Percentiles rank a stretch among this genome's conserved stretches.
phyloP scores from a whole-genome alignment of 768 basidiomycete genomes.

The Kwoniella sp. region DNA sequence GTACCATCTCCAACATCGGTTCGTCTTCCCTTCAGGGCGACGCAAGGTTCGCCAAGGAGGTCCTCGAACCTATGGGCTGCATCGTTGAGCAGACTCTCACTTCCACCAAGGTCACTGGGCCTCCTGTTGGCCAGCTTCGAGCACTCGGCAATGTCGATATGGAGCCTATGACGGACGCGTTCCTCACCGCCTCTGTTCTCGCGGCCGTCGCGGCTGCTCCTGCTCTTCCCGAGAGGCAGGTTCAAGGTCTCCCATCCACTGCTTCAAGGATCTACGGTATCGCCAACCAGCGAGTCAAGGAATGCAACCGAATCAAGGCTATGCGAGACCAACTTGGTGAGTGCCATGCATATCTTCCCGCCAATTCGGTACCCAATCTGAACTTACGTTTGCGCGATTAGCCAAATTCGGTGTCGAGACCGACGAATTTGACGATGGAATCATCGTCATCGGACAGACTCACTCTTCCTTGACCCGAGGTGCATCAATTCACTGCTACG shows the following conservation, averaged over 20 bases:
- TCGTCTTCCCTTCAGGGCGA: constrained; percentile 92
- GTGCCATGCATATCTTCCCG: constrained; percentile 15
- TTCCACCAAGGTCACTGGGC: constrained; percentile 89
- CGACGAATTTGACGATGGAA: constrained; percentile 86
- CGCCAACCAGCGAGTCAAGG: constrained; percentile 97
- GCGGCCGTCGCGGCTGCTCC: constrained; percentile 73
- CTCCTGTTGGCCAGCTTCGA: constrained; percentile 75
- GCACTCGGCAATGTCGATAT: constrained; percentile 88
- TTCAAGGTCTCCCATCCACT: constrained; percentile 48
- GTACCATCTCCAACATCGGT: constrained; percentile 91
- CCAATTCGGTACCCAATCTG: neutral
- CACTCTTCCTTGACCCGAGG: constrained; percentile 67
- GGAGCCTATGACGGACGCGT: constrained; percentile 99
- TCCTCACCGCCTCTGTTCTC: constrained; percentile 89
- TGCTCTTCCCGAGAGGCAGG: constrained; percentile 56
- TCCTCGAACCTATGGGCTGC: constrained; percentile 94
- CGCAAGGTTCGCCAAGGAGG: constrained; percentile 88
- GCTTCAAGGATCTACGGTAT: constrained; percentile 88
- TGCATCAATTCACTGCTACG: constrained; percentile 90
- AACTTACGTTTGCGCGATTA: constrained; percentile 50
- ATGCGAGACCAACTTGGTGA: constrained; percentile 94
- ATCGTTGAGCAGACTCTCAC: constrained; percentile 80
- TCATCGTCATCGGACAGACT: constrained; percentile 81
- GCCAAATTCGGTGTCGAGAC: constrained; percentile 95
- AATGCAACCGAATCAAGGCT: constrained; percentile 93